phyloP scores from a whole-genome alignment of 345 rosid species.

The Cardamine chenopodiifolia region DNA sequence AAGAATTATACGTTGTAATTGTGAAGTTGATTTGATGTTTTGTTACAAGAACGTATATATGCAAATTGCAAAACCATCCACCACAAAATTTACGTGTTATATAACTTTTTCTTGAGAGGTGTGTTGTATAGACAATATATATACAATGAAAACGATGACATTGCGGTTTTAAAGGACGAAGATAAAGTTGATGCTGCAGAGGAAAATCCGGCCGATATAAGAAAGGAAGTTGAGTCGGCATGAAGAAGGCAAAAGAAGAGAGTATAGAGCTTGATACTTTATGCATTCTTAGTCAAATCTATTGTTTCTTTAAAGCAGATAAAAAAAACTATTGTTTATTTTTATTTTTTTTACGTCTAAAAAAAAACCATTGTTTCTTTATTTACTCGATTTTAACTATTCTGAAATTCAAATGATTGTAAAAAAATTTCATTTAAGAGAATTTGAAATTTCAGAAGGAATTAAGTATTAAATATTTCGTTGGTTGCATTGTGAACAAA shows the following conservation, averaged over 20 bases:
- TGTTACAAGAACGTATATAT: background rate
- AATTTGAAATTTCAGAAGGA: background rate
- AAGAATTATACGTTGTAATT: background rate
- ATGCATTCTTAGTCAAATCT: background rate
- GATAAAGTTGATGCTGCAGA: constrained; percentile 14
- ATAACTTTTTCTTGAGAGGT: constrained; percentile 12
- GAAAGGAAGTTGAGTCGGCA: constrained; percentile 35
- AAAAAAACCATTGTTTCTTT: background rate
- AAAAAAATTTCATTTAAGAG: background rate
- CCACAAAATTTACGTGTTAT: background rate
- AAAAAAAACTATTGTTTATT: background rate
- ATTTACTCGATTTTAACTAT: background rate
- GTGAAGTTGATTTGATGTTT: background rate
- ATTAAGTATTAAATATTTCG: background rate
- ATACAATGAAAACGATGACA: constrained; percentile 10
- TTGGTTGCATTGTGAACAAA: background rate
- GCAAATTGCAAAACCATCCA: background rate
- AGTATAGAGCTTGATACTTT: background rate
- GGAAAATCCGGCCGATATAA: constrained; percentile 8
- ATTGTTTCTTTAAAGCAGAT: background rate
- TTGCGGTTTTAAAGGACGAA: background rate
- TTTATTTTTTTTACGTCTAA: no score
- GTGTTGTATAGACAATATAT: background rate
- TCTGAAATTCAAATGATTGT: background rate
- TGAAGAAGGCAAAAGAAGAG: constrained; percentile 4